Conservation (phyloP, 257 asterid genomes). For the Asclepias syriaca region DNA sequence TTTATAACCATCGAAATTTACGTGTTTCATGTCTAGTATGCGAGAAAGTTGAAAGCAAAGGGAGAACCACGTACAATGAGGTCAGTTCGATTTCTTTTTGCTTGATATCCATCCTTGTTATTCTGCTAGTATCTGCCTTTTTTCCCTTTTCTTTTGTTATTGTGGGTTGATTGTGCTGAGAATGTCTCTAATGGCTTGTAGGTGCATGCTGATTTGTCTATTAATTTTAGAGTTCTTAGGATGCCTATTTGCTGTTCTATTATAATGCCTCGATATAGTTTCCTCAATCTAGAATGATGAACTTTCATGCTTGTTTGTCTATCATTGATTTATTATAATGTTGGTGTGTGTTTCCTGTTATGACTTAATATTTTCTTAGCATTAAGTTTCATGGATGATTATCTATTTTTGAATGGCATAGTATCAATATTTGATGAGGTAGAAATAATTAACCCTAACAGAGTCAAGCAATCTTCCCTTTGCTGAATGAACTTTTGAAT, state of each 20-base stretch:
- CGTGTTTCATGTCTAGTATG: slow-evolving; percentile 55
- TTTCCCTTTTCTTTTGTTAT: not conserved
- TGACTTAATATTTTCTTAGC: not conserved
- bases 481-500: not conserved
- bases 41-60: slow-evolving; percentile 99
- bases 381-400: not conserved
- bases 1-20: slow-evolving; percentile 16
- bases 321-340: not conserved
- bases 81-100: slow-evolving; percentile 34
- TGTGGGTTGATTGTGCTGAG: not conserved
- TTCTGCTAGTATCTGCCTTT: not conserved
- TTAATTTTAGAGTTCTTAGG: not conserved
- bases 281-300: not conserved
- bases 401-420: not conserved
- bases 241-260: not conserved
- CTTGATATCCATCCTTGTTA: not conserved
- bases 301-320: not conserved
- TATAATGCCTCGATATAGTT: not conserved
- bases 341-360: not conserved
- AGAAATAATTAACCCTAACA: not conserved
- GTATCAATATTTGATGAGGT: not conserved
- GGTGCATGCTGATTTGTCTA: not conserved
- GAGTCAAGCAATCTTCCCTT: not conserved
- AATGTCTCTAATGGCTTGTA: not conserved
- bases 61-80: slow-evolving; percentile 98